Evolutionary conservation across 202 grass and related monocot species (phyloP).

Genomic region (Eragrostis tef): DNA sequence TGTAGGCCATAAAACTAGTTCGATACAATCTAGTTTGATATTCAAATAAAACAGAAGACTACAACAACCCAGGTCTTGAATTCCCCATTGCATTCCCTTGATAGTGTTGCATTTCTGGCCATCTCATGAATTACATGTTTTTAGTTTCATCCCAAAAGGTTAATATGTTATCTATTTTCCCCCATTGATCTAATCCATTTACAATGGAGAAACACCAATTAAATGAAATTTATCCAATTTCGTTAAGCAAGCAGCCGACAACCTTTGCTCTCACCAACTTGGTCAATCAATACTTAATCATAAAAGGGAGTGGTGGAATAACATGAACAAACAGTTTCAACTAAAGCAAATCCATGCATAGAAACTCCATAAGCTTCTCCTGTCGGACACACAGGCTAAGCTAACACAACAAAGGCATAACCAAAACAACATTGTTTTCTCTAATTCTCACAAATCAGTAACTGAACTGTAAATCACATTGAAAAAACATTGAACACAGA

Average conservation of each 20-base stretch:
- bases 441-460: background rate
- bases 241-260: background rate
- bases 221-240: conserved; percentile 10
- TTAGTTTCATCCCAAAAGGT: background rate
- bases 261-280: background rate
- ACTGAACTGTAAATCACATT: background rate
- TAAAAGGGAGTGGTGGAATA: background rate
- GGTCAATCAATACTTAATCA: conserved; percentile 3
- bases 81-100: too few relatives aligned
- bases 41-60: conserved; percentile 1
- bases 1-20: background rate
- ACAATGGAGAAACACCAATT: background rate
- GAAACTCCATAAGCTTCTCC: background rate
- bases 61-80: too few relatives aligned
- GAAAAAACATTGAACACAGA: background rate
- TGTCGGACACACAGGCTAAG: conserved; percentile 2
- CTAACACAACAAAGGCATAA: background rate
- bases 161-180: background rate
- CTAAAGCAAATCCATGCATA: background rate
- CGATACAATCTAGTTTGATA: background rate
- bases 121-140: background rate
- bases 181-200: conserved; percentile 13
- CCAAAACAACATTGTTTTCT: background rate
- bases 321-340: background rate
- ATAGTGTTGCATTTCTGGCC: background rate